phyloP scores from a whole-genome alignment of 2,329 filamentous ascomycete genomes.

The Ophidiomyces ophidiicola region DNA sequence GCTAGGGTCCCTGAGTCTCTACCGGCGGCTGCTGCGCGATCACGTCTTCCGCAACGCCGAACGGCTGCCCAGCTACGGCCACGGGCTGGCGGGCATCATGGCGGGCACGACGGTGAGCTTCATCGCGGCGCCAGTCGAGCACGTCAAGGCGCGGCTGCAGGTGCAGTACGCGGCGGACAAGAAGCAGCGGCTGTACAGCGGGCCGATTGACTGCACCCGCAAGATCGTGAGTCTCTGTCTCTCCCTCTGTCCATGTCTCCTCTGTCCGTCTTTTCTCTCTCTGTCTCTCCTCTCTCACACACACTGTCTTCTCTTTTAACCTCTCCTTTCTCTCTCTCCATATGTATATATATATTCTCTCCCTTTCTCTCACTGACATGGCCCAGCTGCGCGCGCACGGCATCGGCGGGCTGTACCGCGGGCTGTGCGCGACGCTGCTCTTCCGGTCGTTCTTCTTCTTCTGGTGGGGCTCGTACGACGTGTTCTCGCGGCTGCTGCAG shows the following conservation, averaged over 20 bases:
- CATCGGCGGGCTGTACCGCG: constrained; percentile 69
- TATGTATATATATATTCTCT: constrained; percentile 4
- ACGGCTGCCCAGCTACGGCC: constrained; percentile 62
- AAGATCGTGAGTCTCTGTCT: constrained; percentile 41
- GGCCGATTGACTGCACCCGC: constrained; percentile 68
- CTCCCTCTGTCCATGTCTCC: not conserved
- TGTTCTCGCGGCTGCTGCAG: constrained; percentile 59
- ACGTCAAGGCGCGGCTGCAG: constrained; percentile 86
- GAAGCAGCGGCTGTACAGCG: constrained; percentile 64
- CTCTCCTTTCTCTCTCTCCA: no score
- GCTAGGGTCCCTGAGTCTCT: constrained; percentile 83
- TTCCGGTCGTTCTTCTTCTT: constrained; percentile 94
- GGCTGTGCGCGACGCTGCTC: constrained; percentile 68
- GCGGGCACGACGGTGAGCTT: constrained; percentile 85
- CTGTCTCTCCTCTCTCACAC: not conserved
- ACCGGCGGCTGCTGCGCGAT: constrained; percentile 71
- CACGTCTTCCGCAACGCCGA: constrained; percentile 54
- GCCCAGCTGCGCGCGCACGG: constrained; percentile 50
- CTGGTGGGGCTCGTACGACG: constrained; percentile 94
- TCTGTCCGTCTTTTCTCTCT: no score
- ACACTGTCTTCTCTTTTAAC: not conserved
- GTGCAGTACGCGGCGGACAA: constrained; percentile 82
- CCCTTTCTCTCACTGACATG: not conserved
- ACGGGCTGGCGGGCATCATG: constrained; percentile 76
- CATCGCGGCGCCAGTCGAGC: constrained; percentile 85